Conservation (phyloP, 2,329 filamentous ascomycete species). For the Thyridium curvatum region DNA sequence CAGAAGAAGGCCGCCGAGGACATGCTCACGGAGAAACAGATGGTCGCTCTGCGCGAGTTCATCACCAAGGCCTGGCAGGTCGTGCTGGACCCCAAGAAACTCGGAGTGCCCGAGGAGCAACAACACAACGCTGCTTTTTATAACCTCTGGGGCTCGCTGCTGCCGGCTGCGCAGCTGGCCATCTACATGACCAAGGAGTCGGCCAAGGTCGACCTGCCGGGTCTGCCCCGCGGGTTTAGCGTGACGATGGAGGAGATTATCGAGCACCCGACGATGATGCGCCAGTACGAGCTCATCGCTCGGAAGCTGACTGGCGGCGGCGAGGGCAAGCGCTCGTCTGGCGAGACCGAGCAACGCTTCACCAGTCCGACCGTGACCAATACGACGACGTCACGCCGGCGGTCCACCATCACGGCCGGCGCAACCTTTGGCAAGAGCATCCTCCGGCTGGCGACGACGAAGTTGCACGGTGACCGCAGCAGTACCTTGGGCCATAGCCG, state of each 20-base stretch:
- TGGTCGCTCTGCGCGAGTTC: conserved; percentile 29
- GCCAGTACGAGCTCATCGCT: conserved; percentile 38
- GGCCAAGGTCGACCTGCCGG: conserved; percentile 23
- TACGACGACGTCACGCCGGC: background rate
- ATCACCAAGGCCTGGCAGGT: conserved; percentile 38
- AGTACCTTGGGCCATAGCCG: conserved; percentile 1
- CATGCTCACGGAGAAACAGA: conserved; percentile 30
- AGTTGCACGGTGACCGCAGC: background rate
- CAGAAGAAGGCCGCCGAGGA: conserved; percentile 1
- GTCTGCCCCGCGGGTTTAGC: conserved; percentile 17
- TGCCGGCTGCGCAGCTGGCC: conserved; percentile 41
- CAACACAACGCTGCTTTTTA: conserved; percentile 42
- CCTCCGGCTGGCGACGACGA: background rate
- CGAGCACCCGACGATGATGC: conserved; percentile 41
- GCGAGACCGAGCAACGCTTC: background rate
- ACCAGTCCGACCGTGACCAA: background rate
- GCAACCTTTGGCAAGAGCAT: background rate
- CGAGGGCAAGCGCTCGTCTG: conserved; percentile 5
- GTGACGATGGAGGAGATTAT: conserved; percentile 42
- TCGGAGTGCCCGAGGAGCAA: conserved; percentile 32
- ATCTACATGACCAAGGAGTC: conserved; percentile 36
- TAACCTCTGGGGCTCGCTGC: conserved; percentile 41
- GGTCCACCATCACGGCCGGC: background rate
- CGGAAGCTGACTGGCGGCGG: conserved; percentile 13
- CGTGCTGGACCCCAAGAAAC: conserved; percentile 30